These are phyloP conservation scores for Panicum hallii DNA, from an alignment of 202 grass and related monocot species.

Conservation along the genomic window DNA sequence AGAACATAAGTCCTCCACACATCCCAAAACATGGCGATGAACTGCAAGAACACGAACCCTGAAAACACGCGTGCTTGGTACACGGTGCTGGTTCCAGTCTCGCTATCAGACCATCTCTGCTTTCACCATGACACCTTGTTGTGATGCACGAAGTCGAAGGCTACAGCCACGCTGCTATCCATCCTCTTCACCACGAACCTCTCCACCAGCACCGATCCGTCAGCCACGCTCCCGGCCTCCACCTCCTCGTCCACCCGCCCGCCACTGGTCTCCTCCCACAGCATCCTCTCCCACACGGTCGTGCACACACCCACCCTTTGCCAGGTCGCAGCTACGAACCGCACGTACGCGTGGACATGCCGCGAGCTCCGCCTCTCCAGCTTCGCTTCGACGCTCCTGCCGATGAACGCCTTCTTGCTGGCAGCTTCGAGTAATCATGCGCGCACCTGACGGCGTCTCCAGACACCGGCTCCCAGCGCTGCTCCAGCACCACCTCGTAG, in stretches of 20 bases:
- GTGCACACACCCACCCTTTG: slow-evolving; percentile 31
- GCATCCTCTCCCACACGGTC: slow-evolving; percentile 57
- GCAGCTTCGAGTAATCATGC: not conserved
- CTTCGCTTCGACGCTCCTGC: slow-evolving; percentile 41
- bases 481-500: slow-evolving; percentile 63
- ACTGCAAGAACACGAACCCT: too few relatives aligned
- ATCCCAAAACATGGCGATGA: too few relatives aligned
- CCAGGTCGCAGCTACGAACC: slow-evolving; percentile 39
- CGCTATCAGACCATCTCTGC: not conserved
- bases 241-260: slow-evolving; percentile 54
- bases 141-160: slow-evolving; percentile 55
- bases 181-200: slow-evolving; percentile 57
- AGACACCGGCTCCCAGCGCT: slow-evolving; percentile 43
- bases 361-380: not conserved
- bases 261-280: slow-evolving; percentile 49
- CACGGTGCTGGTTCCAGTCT: not conserved
- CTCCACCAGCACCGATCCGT: slow-evolving; percentile 54
- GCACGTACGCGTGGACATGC: slow-evolving; percentile 42
- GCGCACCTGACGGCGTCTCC: not conserved
- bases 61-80: too few relatives aligned
- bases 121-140: slow-evolving; percentile 35
- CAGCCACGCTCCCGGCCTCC: slow-evolving; percentile 26
- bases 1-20: too few relatives aligned
- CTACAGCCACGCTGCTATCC: slow-evolving; percentile 52
- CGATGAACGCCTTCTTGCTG: slow-evolving; percentile 41